These are phyloP conservation scores for Gryganskiella cystojenkinii DNA, from an alignment of 192 early-diverging fungal genomes.

Conservation along the genomic window DNA sequence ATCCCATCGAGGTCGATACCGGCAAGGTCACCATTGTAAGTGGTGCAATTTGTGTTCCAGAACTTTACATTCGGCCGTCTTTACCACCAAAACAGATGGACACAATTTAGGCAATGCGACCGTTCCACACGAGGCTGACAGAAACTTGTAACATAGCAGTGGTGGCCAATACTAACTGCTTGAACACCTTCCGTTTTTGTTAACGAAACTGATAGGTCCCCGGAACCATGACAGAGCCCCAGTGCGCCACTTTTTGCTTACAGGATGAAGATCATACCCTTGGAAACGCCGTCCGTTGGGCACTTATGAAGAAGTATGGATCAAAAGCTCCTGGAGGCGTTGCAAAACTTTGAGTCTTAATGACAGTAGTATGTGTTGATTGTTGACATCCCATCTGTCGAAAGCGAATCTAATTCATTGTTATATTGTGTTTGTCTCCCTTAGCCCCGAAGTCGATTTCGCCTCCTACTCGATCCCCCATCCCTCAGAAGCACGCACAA, in stretches of 20 bases:
- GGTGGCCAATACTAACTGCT: too few relatives aligned
- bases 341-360: too few relatives aligned
- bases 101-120: too few relatives aligned
- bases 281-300: constrained; percentile 92
- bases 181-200: background rate
- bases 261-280: constrained; percentile 97
- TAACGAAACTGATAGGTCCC: constrained; percentile 48
- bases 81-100: too few relatives aligned
- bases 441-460: constrained; percentile 86
- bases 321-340: too few relatives aligned
- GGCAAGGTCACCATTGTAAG: constrained; percentile 65
- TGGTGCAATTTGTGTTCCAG: too few relatives aligned
- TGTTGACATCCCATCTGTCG: too few relatives aligned
- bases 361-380: too few relatives aligned
- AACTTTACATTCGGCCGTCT: too few relatives aligned
- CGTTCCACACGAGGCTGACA: too few relatives aligned
- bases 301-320: constrained; percentile 93
- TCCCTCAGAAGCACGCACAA: constrained; percentile 92
- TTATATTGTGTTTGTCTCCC: background rate
- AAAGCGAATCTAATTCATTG: background rate
- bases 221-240: constrained; percentile 73
- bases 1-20: constrained; percentile 33
- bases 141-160: too few relatives aligned
- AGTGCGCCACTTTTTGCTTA: constrained; percentile 87
- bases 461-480: constrained; percentile 98